A percentile compares a stretch with the other conserved stretches of the same genome.
These are phyloP conservation scores for Podospora pseudoanserina DNA, from an alignment of 495 filamentous ascomycete species.

Conservation along the genomic window DNA sequence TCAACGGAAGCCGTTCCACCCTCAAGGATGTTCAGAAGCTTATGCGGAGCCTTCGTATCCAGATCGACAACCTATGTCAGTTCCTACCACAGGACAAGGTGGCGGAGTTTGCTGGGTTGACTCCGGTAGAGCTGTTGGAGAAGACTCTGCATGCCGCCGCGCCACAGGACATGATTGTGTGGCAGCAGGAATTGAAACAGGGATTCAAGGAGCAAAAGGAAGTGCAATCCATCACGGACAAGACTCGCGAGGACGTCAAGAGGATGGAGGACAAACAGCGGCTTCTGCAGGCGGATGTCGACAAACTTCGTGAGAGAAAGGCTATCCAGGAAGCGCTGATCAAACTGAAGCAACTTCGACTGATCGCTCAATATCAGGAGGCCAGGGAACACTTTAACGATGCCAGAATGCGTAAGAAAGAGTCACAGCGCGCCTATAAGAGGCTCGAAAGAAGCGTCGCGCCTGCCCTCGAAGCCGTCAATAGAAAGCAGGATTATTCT, in stretches of 20 bases:
- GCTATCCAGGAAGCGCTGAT: constrained; percentile 62
- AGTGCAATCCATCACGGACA: constrained; percentile 54
- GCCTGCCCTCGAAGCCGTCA: constrained; percentile 64
- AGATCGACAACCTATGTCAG: constrained; percentile 96
- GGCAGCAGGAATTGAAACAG: constrained; percentile 70
- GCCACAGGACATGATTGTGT: constrained; percentile 70
- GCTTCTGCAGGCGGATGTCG: constrained; percentile 74
- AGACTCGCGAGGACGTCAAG: constrained; percentile 57
- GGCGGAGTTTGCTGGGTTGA: constrained; percentile 84
- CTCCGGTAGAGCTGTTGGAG: constrained; percentile 75
- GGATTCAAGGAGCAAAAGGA: constrained; percentile 66
- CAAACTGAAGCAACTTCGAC: constrained; percentile 60
- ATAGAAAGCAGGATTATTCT: constrained; percentile 61
- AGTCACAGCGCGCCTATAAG: constrained; percentile 49
- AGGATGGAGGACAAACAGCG: constrained; percentile 72
- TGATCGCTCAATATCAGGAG: constrained; percentile 60
- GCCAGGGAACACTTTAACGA: constrained; percentile 40
- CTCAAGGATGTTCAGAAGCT: constrained; percentile 61
- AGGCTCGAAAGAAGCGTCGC: constrained; percentile 58
- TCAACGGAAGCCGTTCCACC: constrained; percentile 59
- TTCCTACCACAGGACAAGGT: constrained; percentile 97
- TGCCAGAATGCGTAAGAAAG: constrained; percentile 46
- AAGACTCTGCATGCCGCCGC: constrained; percentile 87
- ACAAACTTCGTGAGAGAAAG: constrained; percentile 72
- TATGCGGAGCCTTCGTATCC: constrained; percentile 69